A percentile compares a stretch with the other conserved stretches of the same genome.
These are phyloP conservation scores for Penicillium argentinense DNA, from an alignment of 495 filamentous ascomycete genomes.

Conservation along the genomic window DNA sequence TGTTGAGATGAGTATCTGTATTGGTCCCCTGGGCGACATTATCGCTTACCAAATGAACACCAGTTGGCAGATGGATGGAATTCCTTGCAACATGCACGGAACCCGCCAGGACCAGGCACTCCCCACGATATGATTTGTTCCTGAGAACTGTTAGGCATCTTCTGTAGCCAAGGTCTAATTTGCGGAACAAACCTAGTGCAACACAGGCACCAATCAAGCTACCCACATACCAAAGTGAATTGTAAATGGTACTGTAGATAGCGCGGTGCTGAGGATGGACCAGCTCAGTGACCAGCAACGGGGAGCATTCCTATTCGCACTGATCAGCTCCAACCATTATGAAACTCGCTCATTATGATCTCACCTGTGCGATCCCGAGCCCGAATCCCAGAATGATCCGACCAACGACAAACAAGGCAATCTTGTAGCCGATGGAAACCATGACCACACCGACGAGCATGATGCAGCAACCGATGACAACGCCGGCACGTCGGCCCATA, in stretches of 20 bases:
- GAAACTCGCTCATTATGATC: too few relatives aligned
- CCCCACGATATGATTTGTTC: conserved; percentile 34
- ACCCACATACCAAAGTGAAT: conserved; percentile 55
- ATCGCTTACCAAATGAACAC: conserved; percentile 41
- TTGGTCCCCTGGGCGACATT: background rate
- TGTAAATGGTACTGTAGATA: conserved; percentile 65
- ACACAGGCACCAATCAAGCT: conserved; percentile 35
- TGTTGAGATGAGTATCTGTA: background rate
- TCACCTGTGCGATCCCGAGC: conserved; percentile 54
- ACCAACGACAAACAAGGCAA: conserved; percentile 61
- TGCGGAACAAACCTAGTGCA: conserved; percentile 14
- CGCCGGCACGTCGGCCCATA: conserved; percentile 59
- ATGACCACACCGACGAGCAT: conserved; percentile 74
- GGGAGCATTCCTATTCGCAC: conserved; percentile 54
- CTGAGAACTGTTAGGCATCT: conserved; percentile 39
- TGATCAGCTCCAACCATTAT: too few relatives aligned
- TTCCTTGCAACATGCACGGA: conserved; percentile 47
- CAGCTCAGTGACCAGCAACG: conserved; percentile 64
- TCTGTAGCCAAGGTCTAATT: conserved; percentile 29
- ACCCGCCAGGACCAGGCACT: conserved; percentile 52
- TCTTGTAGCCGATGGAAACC: conserved; percentile 35
- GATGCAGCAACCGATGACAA: conserved; percentile 60
- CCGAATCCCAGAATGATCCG: conserved; percentile 60
- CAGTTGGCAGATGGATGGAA: conserved; percentile 48
- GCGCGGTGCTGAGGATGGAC: conserved; percentile 67